Percentiles rank a stretch among this genome's conserved stretches.
Conservation (phyloP, 495 filamentous ascomycete species). For the Sordaria brevicollis region DNA sequence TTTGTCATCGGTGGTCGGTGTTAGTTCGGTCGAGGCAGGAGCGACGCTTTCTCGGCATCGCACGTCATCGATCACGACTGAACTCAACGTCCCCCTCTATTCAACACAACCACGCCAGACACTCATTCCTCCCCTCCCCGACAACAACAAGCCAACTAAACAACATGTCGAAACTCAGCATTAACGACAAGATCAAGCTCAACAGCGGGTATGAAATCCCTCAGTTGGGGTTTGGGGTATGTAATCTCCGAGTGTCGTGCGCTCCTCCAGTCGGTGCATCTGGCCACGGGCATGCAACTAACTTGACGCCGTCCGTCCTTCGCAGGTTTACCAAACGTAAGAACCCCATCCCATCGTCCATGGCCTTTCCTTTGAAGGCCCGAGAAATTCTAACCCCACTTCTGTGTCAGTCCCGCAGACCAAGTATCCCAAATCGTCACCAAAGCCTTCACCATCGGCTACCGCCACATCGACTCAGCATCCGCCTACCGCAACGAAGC, state of each 20-base stretch:
- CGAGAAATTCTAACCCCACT: slow-evolving; percentile 31
- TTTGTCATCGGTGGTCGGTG: not conserved
- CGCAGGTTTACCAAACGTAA: slow-evolving; percentile 66
- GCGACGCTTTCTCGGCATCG: not conserved
- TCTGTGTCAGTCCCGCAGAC: slow-evolving; percentile 22
- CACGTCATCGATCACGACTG: not conserved
- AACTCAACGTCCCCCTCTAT: not conserved
- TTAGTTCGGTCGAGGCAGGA: not conserved
- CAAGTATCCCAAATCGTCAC: slow-evolving; percentile 39
- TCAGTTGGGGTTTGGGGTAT: slow-evolving; percentile 60
- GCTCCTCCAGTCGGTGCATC: not conserved
- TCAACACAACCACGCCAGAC: not conserved
- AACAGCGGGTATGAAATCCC: slow-evolving; percentile 74
- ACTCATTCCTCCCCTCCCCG: not conserved
- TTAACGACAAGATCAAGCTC: slow-evolving; percentile 58
- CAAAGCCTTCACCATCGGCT: slow-evolving; percentile 59
- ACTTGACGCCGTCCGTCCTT: not conserved
- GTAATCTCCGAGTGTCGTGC: slow-evolving; percentile 17
- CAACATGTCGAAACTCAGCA: slow-evolving; percentile 46
- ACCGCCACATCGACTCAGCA: slow-evolving; percentile 70
- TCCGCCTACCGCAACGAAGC: slow-evolving; percentile 61
- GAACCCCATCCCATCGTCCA: not conserved
- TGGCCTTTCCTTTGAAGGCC: no score
- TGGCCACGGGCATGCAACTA: not conserved
- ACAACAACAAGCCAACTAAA: not conserved